Evolutionary conservation across 1,284 basidiomycete genomes (phyloP).

Genomic region (Tremellales sp.): DNA sequence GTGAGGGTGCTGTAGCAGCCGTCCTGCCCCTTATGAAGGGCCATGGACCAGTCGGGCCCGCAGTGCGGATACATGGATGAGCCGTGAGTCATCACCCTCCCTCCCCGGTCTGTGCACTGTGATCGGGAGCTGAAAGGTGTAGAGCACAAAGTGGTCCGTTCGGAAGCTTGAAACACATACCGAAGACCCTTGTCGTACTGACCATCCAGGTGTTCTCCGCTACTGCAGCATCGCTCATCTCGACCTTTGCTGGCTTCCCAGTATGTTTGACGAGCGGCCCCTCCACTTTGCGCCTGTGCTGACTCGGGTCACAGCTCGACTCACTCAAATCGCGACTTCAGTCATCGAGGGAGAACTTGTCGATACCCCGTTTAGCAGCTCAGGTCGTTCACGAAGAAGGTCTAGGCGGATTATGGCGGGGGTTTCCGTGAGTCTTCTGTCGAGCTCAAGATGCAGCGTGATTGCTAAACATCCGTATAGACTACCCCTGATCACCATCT

Average conservation of each 20-base stretch:
- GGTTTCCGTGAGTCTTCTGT: constrained; percentile 35
- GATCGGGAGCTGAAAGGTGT: constrained; percentile 2
- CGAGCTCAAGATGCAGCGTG: not conserved
- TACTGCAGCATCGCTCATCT: constrained; percentile 46
- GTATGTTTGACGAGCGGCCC: constrained; percentile 13
- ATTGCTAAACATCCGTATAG: constrained; percentile 34
- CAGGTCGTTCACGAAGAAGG: constrained; percentile 85
- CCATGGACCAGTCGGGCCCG: constrained; percentile 26
- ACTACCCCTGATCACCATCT: constrained; percentile 93
- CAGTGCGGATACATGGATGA: constrained; percentile 29
- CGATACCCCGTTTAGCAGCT: constrained; percentile 61
- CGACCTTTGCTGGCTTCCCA: constrained; percentile 50
- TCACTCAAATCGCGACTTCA: constrained; percentile 88
- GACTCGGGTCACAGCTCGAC: constrained; percentile 57
- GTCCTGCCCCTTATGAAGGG: constrained; percentile 23
- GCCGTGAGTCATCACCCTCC: constrained; percentile 23
- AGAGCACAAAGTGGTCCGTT: constrained; percentile 41
- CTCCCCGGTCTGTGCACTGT: not conserved
- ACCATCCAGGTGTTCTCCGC: constrained; percentile 41
- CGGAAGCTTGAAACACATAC: not conserved
- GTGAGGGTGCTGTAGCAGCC: not conserved
- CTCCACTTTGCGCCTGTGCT: not conserved
- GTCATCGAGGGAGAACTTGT: constrained; percentile 70
- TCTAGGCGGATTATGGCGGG: constrained; percentile 60
- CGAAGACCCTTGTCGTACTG: no score